A percentile compares a stretch with the other conserved stretches of the same genome.
Evolutionary conservation across 208 protist genomes (phyloP).

Genomic region (Acanthamoeba castellanii): DNA sequence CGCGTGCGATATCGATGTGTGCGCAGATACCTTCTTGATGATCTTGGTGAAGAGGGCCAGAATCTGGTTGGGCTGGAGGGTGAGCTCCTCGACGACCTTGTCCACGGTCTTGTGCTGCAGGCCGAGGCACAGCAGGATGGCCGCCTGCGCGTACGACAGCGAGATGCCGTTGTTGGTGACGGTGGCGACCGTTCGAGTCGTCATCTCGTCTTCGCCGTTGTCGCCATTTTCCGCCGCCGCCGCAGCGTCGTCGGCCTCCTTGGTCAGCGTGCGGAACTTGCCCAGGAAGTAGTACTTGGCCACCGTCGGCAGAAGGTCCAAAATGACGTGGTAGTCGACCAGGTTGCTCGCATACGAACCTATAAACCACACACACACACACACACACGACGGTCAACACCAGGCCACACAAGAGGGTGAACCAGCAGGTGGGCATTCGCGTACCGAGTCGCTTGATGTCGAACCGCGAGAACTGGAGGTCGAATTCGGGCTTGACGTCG

Average conservation of each 20-base stretch:
- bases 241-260: constrained; percentile 21
- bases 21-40: constrained; percentile 74
- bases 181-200: neutral
- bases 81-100: constrained; percentile 78
- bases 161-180: constrained; percentile 80
- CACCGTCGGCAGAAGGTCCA: constrained; percentile 96
- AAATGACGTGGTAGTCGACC: constrained; percentile 96
- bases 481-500: constrained; percentile 87
- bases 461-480: constrained; percentile 88
- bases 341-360: constrained; percentile 93
- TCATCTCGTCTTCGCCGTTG: neutral
- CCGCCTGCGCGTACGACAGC: constrained; percentile 93
- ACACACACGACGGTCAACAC: no score
- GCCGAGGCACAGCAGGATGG: constrained; percentile 95
- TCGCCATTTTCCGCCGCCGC: neutral
- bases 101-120: constrained; percentile 92
- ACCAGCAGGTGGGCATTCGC: neutral
- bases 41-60: constrained; percentile 85
- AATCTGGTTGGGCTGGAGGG: constrained; percentile 79
- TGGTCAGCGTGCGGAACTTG: constrained; percentile 45
- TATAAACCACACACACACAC: neutral
- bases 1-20: neutral
- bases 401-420: neutral
- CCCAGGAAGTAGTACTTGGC: constrained; percentile 94
- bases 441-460: constrained; percentile 96